These are phyloP conservation scores for Metschnikowia lochheadii DNA, from an alignment of 805 yeast genomes.

Conservation along the genomic window DNA sequence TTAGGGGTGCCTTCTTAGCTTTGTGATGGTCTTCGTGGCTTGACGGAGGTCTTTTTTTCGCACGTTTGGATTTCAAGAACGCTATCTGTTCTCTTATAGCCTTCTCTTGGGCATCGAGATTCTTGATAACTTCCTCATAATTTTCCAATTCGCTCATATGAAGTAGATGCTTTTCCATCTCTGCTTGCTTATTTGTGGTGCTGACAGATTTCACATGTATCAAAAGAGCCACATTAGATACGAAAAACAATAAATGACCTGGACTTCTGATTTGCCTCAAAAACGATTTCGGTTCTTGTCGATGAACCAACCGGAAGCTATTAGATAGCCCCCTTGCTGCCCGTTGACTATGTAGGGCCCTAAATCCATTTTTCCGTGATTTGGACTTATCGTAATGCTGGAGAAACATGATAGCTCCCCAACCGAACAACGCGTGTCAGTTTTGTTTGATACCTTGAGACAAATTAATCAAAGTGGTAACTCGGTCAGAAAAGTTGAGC, in stretches of 20 bases:
- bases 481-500: conserved; percentile 3
- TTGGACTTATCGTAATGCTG: neutral
- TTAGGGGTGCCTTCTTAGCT: neutral
- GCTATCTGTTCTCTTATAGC: conserved; percentile 10
- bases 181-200: conserved; percentile 8
- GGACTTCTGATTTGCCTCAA: conserved; percentile 15
- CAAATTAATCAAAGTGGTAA: neutral
- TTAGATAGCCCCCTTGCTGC: conserved; percentile 7
- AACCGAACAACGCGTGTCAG: neutral
- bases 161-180: conserved; percentile 8
- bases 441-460: neutral
- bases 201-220: conserved; percentile 14
- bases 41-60: neutral
- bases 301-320: conserved; percentile 4
- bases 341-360: conserved; percentile 11
- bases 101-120: conserved; percentile 12
- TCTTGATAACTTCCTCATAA: conserved; percentile 14
- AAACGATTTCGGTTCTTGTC: conserved; percentile 12
- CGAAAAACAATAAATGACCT: conserved; percentile 16
- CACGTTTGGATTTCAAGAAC: conserved; percentile 3
- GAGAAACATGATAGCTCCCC: neutral
- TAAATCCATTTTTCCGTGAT: neutral
- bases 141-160: conserved; percentile 14
- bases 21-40: neutral
- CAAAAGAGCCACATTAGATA: conserved; percentile 16